Conservation (phyloP, 257 asterid genomes). For the Thymus quinquecostatus region DNA sequence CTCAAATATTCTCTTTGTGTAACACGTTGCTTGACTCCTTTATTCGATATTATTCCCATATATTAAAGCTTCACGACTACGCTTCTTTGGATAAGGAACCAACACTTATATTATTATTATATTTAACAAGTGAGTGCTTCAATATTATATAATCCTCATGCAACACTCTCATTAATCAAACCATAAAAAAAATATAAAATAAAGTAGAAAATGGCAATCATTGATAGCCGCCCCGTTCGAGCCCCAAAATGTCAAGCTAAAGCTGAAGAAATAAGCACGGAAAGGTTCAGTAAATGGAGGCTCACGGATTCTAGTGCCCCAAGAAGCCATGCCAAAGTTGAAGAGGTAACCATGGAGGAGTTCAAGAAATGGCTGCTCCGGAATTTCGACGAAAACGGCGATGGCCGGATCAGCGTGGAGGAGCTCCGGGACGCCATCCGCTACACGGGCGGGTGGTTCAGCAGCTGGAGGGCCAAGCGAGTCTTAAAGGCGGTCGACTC, state of each 20-base stretch:
- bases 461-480: constrained; percentile 28
- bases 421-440: constrained; percentile 47
- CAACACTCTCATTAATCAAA: neutral
- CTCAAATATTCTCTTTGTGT: neutral
- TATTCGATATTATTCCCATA: constrained; percentile 3
- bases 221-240: neutral
- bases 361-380: constrained; percentile 49
- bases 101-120: neutral
- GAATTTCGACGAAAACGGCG: constrained; percentile 37
- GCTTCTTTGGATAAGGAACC: neutral
- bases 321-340: constrained; percentile 31
- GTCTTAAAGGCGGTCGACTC: constrained; percentile 37
- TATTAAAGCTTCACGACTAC: neutral
- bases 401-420: constrained; percentile 36
- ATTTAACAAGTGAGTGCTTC: constrained; percentile 9
- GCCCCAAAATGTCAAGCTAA: constrained; percentile 27
- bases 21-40: constrained; percentile 15
- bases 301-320: constrained; percentile 16
- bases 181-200: neutral
- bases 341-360: constrained; percentile 39
- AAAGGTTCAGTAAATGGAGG: constrained; percentile 52
- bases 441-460: constrained; percentile 39
- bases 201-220: neutral
- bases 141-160: neutral
- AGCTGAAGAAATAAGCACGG: constrained; percentile 34